phyloP scores from a whole-genome alignment of 257 asterid species.

The Ajuga chamaepitys region DNA sequence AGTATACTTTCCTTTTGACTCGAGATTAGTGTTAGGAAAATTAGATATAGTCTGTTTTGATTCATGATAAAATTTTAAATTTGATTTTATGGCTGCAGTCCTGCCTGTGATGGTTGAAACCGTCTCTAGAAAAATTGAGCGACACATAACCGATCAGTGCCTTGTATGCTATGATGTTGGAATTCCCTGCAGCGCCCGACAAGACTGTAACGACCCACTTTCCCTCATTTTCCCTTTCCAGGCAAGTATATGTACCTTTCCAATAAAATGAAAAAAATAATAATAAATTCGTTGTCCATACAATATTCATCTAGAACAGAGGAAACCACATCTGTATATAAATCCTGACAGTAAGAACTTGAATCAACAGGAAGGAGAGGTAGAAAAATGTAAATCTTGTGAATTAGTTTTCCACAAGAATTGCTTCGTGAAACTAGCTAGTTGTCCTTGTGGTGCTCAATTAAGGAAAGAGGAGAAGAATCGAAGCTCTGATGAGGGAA shows the following conservation, averaged over 20 bases:
- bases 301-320: neutral
- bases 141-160: slow-evolving; percentile 87
- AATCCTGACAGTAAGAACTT: slow-evolving; percentile 10
- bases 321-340: neutral
- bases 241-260: slow-evolving; percentile 31
- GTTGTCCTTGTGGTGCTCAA: slow-evolving; percentile 67
- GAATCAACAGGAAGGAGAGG: slow-evolving; percentile 68
- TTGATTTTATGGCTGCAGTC: slow-evolving; percentile 46
- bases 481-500: slow-evolving; percentile 21
- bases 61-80: neutral
- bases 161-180: slow-evolving; percentile 88
- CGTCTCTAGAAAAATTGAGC: slow-evolving; percentile 57
- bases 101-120: slow-evolving; percentile 85
- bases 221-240: slow-evolving; percentile 91
- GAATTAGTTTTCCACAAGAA: slow-evolving; percentile 62
- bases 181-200: slow-evolving; percentile 77
- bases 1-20: neutral
- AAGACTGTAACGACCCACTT: slow-evolving; percentile 65
- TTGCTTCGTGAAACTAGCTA: slow-evolving; percentile 53
- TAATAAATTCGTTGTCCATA: neutral
- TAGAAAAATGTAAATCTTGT: slow-evolving; percentile 74
- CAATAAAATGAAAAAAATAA: neutral
- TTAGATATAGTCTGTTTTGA: neutral
- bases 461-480: slow-evolving; percentile 28
- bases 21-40: neutral